phyloP scores from a whole-genome alignment of 306 rosid genomes.

The barrel medic (Medicago truncatula) region MtrunA17r5.0-ANR NC_053044.1:41711501-41712000 shows the following conservation, averaged over 20 bases:
- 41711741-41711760: conserved; percentile 53
- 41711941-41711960: conserved; percentile 45
- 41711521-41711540: conserved; percentile 37
- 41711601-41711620: conserved; percentile 47
- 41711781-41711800: conserved; percentile 57
- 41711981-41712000: conserved; percentile 96
- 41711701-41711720: conserved; percentile 57
- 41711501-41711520: conserved; percentile 35
- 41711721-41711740: conserved; percentile 45
- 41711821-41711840: conserved; percentile 51
- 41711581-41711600: conserved; percentile 47
- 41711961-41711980: conserved; percentile 97
- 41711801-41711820: conserved; percentile 53
- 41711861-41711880: conserved; percentile 51
- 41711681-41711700: conserved; percentile 43
- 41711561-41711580: conserved; percentile 42
- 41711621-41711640: conserved; percentile 42
- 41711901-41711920: conserved; percentile 58
- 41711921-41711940: conserved; percentile 50
- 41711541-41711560: conserved; percentile 44
- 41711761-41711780: conserved; percentile 47
- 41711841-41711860: conserved; percentile 57
- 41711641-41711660: conserved; percentile 41
- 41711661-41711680: conserved; percentile 57
- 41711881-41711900: conserved; percentile 43